A percentile compares a stretch with the other conserved stretches of the same genome.
These are phyloP conservation scores for Tetrastigma voinierianum DNA, from an alignment of 164 flowering plant species.

Conservation along the genomic window DNA sequence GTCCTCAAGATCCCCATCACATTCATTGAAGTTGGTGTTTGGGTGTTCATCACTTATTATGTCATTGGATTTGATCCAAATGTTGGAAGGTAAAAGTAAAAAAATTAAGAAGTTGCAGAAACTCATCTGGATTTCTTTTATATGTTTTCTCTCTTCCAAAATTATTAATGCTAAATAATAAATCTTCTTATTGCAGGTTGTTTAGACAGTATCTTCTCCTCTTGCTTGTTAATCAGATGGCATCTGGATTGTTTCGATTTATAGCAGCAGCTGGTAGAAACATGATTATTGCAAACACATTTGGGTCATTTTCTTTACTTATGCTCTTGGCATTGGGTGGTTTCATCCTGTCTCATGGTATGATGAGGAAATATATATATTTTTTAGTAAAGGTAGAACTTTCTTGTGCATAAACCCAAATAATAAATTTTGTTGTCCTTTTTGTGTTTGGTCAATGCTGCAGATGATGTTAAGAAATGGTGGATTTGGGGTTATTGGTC, in stretches of 20 bases:
- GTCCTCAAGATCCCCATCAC: constrained; percentile 56
- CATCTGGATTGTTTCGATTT: constrained; percentile 27
- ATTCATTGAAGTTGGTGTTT: constrained; percentile 45
- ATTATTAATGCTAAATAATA: background rate
- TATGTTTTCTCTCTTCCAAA: too few species aligned
- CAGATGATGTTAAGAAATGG: too few species aligned
- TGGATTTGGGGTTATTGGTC: too few species aligned
- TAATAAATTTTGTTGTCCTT: background rate
- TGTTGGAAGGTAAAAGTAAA: constrained; percentile 40
- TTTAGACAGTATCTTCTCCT: constrained; percentile 30
- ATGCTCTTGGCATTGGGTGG: constrained; percentile 20
- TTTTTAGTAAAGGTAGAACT: background rate
- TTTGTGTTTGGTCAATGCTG: background rate
- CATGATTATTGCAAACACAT: constrained; percentile 27
- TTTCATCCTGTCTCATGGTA: constrained; percentile 29
- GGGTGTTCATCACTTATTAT: constrained; percentile 57
- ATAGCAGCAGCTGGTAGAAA: constrained; percentile 25
- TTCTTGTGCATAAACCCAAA: too few species aligned
- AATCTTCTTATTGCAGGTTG: constrained; percentile 17
- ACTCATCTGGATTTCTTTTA: too few species aligned
- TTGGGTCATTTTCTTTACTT: constrained; percentile 21
- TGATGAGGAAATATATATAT: background rate
- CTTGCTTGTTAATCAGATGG: constrained; percentile 25
- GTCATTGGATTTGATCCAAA: constrained; percentile 59
- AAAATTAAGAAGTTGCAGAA: too few species aligned